Evolutionary conservation across 257 asterid species (phyloP).

Genomic region (Rauvolfia tetraphylla): DNA sequence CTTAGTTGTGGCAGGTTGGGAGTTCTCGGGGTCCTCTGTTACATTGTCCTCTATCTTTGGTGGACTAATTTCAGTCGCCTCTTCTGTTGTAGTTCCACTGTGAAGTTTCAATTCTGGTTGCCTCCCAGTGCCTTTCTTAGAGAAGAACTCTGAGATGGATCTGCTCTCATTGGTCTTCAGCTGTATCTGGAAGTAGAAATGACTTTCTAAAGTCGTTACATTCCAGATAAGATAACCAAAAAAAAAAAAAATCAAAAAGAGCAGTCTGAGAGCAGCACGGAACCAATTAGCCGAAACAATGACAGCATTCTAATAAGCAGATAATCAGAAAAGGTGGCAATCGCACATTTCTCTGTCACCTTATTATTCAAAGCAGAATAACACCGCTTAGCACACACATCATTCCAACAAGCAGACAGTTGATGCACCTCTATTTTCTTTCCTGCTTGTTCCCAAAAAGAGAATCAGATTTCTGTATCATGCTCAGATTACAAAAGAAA

Average conservation of each 20-base stretch:
- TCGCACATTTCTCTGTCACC: no score
- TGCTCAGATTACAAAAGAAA: background rate
- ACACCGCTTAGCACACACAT: background rate
- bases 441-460: background rate
- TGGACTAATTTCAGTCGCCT: constrained; percentile 27
- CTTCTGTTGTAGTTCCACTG: constrained; percentile 27
- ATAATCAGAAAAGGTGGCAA: no score
- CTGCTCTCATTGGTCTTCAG: constrained; percentile 58
- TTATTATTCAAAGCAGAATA: no score
- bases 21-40: constrained; percentile 19
- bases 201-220: background rate
- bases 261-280: no score
- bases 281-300: no score
- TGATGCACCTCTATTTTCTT: background rate
- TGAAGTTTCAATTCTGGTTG: constrained; percentile 29
- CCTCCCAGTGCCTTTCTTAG: constrained; percentile 40
- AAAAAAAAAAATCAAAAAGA: no score
- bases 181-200: constrained; percentile 38
- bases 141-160: constrained; percentile 71
- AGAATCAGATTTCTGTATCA: background rate
- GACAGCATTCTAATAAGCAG: no score
- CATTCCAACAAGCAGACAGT: background rate
- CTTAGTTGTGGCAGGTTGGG: constrained; percentile 6
- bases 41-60: constrained; percentile 35
- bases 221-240: background rate